Evolutionary conservation across 2,329 filamentous ascomycete species (phyloP).

Genomic region (Huntiella omanensis): DNA sequence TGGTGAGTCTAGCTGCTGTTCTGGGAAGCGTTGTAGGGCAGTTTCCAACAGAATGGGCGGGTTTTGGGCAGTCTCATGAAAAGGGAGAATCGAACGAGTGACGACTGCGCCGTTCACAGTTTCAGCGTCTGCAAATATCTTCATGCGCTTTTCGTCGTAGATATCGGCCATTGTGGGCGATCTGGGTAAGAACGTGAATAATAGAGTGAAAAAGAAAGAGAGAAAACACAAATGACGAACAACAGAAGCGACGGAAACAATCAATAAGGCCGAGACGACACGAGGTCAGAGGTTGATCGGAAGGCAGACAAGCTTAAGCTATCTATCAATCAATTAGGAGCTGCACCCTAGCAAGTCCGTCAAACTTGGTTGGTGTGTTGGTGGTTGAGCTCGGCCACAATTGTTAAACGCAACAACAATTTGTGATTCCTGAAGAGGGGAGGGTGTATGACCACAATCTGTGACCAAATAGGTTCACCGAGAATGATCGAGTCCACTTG

Average conservation of each 20-base stretch:
- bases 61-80: constrained; percentile 51
- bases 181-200: too few relatives aligned
- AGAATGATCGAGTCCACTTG: too few relatives aligned
- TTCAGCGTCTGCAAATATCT: constrained; percentile 3
- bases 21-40: constrained; percentile 72
- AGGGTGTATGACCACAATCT: too few relatives aligned
- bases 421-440: too few relatives aligned
- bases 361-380: too few relatives aligned
- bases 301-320: not conserved
- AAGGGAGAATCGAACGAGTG: constrained; percentile 7
- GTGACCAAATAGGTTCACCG: too few relatives aligned
- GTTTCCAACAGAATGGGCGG: constrained; percentile 61
- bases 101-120: constrained; percentile 5
- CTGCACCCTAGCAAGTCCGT: too few relatives aligned
- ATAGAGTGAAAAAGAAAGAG: not conserved
- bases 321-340: too few relatives aligned
- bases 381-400: too few relatives aligned
- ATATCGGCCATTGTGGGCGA: not conserved
- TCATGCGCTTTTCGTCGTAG: constrained; percentile 5
- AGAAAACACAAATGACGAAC: not conserved
- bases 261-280: not conserved
- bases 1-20: constrained; percentile 47
- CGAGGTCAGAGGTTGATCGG: not conserved
- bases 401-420: too few relatives aligned
- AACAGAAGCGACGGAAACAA: not conserved